Evolutionary conservation across 768 basidiomycete species (phyloP).

Genomic region (Mycena galopus): DNA sequence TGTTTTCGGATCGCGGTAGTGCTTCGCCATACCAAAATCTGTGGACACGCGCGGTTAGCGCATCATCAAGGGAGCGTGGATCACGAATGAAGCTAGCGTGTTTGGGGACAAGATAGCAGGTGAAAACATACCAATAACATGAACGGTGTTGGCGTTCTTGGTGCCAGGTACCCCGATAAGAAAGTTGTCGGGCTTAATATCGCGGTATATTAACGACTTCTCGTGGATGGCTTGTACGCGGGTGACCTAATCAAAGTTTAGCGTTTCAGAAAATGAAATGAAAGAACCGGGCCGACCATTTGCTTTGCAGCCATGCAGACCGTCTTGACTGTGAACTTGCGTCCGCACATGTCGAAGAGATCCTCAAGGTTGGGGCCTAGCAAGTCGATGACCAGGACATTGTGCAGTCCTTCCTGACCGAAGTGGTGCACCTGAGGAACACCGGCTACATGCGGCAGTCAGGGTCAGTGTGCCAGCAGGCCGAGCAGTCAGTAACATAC

Average conservation of each 20-base stretch:
- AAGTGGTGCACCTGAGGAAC: slow-evolving; percentile 99
- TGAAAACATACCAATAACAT: slow-evolving; percentile 81
- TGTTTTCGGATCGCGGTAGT: slow-evolving; percentile 98
- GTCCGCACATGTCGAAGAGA: slow-evolving; percentile 98
- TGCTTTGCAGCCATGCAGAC: slow-evolving; percentile 99
- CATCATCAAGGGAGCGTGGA: not conserved
- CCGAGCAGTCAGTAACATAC: slow-evolving; percentile 61
- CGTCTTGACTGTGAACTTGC: slow-evolving; percentile 97
- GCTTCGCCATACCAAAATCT: slow-evolving; percentile 99
- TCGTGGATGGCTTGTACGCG: slow-evolving; percentile 98
- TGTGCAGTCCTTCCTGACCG: slow-evolving; percentile 98
- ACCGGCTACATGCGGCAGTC: slow-evolving; percentile 70
- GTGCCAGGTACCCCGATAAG: slow-evolving; percentile 94
- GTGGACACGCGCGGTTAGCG: slow-evolving; percentile 26
- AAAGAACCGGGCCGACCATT: slow-evolving; percentile 75
- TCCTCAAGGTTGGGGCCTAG: slow-evolving; percentile 98
- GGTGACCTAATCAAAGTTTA: slow-evolving; percentile 72
- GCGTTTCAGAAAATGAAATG: slow-evolving; percentile 36
- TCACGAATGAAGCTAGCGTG: not conserved
- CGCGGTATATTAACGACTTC: slow-evolving; percentile 97
- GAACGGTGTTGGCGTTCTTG: slow-evolving; percentile 89
- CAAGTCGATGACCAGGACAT: slow-evolving; percentile 93
- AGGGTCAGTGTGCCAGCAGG: slow-evolving; percentile 32
- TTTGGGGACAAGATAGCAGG: not conserved
- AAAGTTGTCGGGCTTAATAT: slow-evolving; percentile 99